These are phyloP conservation scores for Eragrostis curvula DNA, from an alignment of 176 grass and related monocot species.

Conservation along the genomic window DNA sequence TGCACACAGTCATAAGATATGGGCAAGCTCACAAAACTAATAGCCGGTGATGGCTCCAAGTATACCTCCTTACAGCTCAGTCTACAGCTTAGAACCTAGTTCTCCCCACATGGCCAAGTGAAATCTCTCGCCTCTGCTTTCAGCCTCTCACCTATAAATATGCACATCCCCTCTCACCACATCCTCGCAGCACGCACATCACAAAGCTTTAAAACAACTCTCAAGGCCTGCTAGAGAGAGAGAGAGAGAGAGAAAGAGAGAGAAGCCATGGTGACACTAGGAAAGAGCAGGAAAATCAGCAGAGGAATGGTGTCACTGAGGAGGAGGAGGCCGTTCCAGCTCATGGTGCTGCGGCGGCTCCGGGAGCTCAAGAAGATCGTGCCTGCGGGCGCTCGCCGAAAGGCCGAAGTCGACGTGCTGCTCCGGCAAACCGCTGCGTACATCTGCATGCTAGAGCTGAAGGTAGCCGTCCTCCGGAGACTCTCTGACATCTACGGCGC, in stretches of 20 bases:
- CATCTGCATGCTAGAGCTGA: slow-evolving; percentile 56
- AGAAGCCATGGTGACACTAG: slow-evolving; percentile 32
- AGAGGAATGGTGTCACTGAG: slow-evolving; percentile 49
- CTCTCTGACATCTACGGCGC: slow-evolving; percentile 49
- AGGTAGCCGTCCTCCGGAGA: slow-evolving; percentile 49
- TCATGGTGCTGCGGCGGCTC: slow-evolving; percentile 56
- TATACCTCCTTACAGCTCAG: slow-evolving; percentile 54
- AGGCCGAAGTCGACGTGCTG: slow-evolving; percentile 35
- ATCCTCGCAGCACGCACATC: slow-evolving; percentile 22
- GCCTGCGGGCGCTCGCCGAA: slow-evolving; percentile 18
- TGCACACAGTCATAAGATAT: slow-evolving; percentile 38
- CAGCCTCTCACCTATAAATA: slow-evolving; percentile 42
- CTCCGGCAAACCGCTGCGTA: slow-evolving; percentile 57
- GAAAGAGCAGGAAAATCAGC: slow-evolving; percentile 20
- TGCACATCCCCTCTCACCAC: neutral
- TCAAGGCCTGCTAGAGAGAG: slow-evolving; percentile 7
- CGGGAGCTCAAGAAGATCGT: slow-evolving; percentile 67
- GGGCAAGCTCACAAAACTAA: slow-evolving; percentile 34
- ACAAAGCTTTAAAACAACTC: slow-evolving; percentile 33
- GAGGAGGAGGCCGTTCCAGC: slow-evolving; percentile 49
- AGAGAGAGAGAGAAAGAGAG: slow-evolving; percentile 33
- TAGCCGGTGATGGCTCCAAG: slow-evolving; percentile 41
- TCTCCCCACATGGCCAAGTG: slow-evolving; percentile 51
- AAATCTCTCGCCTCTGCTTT: slow-evolving; percentile 22
- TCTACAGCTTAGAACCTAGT: slow-evolving; percentile 60